Base-by-base conservation (phyloP, 2,329 filamentous ascomycete genomes). In the Fusarium virguliforme region DNA sequence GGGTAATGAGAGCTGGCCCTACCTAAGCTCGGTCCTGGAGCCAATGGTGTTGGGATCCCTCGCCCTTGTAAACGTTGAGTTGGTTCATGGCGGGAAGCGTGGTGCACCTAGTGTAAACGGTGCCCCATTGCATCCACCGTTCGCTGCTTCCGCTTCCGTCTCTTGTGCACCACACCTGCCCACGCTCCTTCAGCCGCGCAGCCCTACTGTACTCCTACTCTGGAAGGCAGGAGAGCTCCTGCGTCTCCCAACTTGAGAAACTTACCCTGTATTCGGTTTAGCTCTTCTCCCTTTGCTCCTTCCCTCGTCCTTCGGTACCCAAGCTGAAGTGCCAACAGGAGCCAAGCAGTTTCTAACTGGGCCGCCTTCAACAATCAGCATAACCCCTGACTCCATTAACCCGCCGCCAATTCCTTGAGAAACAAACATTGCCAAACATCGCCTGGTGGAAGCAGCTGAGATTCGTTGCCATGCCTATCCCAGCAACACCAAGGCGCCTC, bases 291-390 rank as follows among this genome's bases (percentile, higher is more conserved):
- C 55, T 65, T 56, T 43, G 26, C 50, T 62, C 55, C 34, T 61
- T 57, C 38, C 60, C 50, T 65, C 62, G 54, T 54, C 59, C 64
- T 56, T 63, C 55, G 63, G 64, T 64, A 68, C 54, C 63, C 65
- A 56, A 58, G 26, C 46, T 54, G 22, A 13, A 35, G n/a, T 51
- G 40, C 26, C 63, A 54, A 37, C 43, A 48, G 26, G 13, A 46
- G 40, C 18, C 63, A 54, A 37, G 22, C 22, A 26, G 40, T 18
- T 60, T 43, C 55, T 40, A 57, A 40, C n/a, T 63, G 22, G 30
- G 32, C 37, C 13, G 60, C 34, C 57, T 22, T 43, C 53, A 38
- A 59, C 35, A 66, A 64, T 64, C 55, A 64, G 65, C 62, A 55
- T 41, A 72, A 43, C 18, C 41, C 62, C 60, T 64, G 46, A 18